Evolutionary conservation across 2,329 filamentous ascomycete genomes (phyloP).

Genomic region (Rugonectria rugulosa): DNA sequence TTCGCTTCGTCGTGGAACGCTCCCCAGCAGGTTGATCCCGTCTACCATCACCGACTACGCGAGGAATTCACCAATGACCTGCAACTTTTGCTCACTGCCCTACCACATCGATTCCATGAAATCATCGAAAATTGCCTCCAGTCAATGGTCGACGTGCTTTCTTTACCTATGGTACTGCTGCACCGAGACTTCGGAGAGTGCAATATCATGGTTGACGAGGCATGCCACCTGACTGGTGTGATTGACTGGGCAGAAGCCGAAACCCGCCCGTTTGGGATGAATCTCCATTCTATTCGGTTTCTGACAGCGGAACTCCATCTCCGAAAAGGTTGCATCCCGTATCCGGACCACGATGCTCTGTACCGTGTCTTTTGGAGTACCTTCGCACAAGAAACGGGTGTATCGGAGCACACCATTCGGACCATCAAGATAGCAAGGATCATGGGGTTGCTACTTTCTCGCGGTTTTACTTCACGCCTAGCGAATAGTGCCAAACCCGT

Average conservation of each 20-base stretch:
- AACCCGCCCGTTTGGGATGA: conserved; percentile 50
- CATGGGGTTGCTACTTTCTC: conserved; percentile 43
- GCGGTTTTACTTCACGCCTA: conserved; percentile 49
- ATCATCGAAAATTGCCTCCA: conserved; percentile 42
- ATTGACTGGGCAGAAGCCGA: conserved; percentile 52
- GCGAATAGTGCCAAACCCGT: conserved; percentile 44
- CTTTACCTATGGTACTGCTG: conserved; percentile 49
- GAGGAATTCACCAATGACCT: no score
- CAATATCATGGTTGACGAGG: conserved; percentile 51
- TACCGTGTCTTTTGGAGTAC: conserved; percentile 44
- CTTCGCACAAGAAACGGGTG: conserved; percentile 40
- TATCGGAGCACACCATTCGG: conserved; percentile 35
- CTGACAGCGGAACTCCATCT: conserved; percentile 47
- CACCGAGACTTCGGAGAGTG: conserved; percentile 46
- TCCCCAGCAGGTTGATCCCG: conserved; percentile 39
- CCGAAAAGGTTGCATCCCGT: conserved; percentile 43
- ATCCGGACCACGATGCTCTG: conserved; percentile 43
- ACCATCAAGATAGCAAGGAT: conserved; percentile 44
- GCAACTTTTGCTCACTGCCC: conserved; percentile 9
- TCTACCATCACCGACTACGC: conserved; percentile 34
- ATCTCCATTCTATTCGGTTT: conserved; percentile 45
- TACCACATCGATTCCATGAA: conserved; percentile 45
- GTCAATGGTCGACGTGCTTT: conserved; percentile 43
- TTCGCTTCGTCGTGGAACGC: conserved; percentile 49
- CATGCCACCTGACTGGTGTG: conserved; percentile 48